Base-by-base conservation (phyloP, 2,329 filamentous ascomycete species). In the Botrytis sinoallii region DNA sequence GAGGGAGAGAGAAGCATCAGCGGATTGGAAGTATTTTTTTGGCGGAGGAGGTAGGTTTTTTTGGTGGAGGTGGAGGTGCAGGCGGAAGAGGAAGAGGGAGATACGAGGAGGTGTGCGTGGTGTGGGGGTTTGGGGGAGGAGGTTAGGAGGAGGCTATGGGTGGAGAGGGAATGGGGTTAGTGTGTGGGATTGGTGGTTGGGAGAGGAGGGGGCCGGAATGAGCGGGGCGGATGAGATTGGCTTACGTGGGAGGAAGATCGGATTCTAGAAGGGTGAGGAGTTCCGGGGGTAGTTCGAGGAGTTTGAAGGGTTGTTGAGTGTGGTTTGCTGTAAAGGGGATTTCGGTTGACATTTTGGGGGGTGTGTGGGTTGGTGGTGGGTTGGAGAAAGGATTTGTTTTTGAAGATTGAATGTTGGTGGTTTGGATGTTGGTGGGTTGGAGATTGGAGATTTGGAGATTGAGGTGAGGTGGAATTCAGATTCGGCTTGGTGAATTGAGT, bases 11-110 rank as follows among this genome's bases (percentile, higher is more conserved):
- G 83, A 4, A 91, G 80, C 77, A 91, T 87, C 65, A 91, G 84
- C n/a, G 87, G 86, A 79, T 91, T 91, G 64, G 89, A 91, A 0
- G 89, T 91, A 80, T 91, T 91, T 80, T 91, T 91, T 78, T 91
- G 89, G 44, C 87, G 88, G 65, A 91, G 84, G 9, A 85, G 85
- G 82, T 90, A 91, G 25, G 85, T 86, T 77, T 85, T 86, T 71
- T 55, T 55, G 12, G 48, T n/a, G 1, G 83, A 4, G 9, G 32
- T 9, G 12, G 25, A 55, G 25, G 48, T 1, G 25, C 10, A 6
- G 12, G 48, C 3, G 48, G 48, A n/a, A 1, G 22, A 0, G 44
- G 44, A 46, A 25, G 46, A 52, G 3, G 22, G 81, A 5, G 83
- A 32, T 74, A 75, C 9, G 77, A 75, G 14, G 71, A 71, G 9